Base-by-base conservation (phyloP, 345 rosid genomes). In the Dovyalis caffra region DNA sequence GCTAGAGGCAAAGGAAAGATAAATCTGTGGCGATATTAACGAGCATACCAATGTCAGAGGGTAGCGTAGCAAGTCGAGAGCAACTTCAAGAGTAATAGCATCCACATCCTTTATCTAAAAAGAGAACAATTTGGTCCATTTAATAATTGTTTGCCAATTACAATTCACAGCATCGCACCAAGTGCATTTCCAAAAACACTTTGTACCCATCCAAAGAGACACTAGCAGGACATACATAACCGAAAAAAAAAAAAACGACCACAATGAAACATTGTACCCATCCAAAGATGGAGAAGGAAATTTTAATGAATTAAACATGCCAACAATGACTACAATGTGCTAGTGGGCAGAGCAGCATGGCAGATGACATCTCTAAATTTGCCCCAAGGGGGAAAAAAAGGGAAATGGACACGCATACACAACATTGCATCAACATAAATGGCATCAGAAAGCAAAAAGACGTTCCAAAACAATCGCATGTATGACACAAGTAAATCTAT, bases 21-120 rank as follows among this genome's bases (percentile, higher is more conserved):
- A 33, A 72, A 25, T 21, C 21, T 6, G 12, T 49, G 34, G 57
- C 69, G 35, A 33, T 73, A 64, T 37, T 65, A 34, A 73, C 69
- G 69, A 71, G 43, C 85, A 67, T 87, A 95, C 97, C 97, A 95
- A 78, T 53, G 95, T 89, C 65, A 90, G 5, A 20, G 98, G 99
- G 81, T 85, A 93, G 8, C 87, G 89, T 58, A 95, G 78, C 87
- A 93, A 77, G 58, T 90, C 90, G 23, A 95, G 83, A 76, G 98
- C 98, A 79, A 86, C 90, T 86, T 86, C 88, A 33, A 93, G 81
- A 23, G 95, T 87, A 80, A 93, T 83, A 32, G 90, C 78, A 40
- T 73, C 76, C 79, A 87, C 84, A 76, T 89, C 90, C 82, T 89
- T 93, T 78, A 86, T 84, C 99, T 95, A 85, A 61, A 29, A 68